Evolutionary conservation across 768 basidiomycete species (phyloP).

Genomic region (Russula dissimulans): DNA sequence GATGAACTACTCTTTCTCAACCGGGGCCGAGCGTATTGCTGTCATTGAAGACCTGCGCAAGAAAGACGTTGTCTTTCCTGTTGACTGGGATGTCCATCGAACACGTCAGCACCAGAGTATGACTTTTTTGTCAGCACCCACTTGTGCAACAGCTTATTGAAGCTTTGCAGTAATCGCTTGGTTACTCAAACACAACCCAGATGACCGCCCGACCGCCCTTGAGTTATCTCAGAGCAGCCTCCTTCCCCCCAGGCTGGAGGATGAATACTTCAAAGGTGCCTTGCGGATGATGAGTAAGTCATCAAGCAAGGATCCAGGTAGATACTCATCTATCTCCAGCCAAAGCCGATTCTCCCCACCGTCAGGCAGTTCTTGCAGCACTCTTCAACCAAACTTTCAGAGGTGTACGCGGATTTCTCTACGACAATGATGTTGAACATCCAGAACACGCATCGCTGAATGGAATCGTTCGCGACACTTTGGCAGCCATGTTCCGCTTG

Average conservation of each 20-base stretch:
- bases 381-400: conserved; percentile 69
- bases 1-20: conserved; percentile 83
- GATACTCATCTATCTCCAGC: conserved; percentile 32
- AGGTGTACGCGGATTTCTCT: conserved; percentile 57
- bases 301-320: background rate
- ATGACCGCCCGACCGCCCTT: conserved; percentile 67
- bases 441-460: conserved; percentile 66
- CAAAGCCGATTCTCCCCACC: conserved; percentile 73
- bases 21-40: conserved; percentile 72
- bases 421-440: conserved; percentile 59
- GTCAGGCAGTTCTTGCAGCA: conserved; percentile 66
- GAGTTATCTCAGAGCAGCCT: conserved; percentile 74
- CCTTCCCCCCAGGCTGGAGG: conserved; percentile 68
- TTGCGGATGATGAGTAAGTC: conserved; percentile 61
- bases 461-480: conserved; percentile 65
- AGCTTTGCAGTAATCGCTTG: conserved; percentile 56
- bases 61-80: conserved; percentile 68
- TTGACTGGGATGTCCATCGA: conserved; percentile 55
- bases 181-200: conserved; percentile 76
- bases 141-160: background rate
- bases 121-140: conserved; percentile 18
- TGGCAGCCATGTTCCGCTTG: conserved; percentile 70
- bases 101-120: conserved; percentile 60
- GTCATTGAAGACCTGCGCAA: conserved; percentile 75
- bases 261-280: conserved; percentile 79